A percentile compares a stretch with the other conserved stretches of the same genome.
Conservation (phyloP, 1,284 basidiomycete genomes). For the Bjerkandera adusta region DNA sequence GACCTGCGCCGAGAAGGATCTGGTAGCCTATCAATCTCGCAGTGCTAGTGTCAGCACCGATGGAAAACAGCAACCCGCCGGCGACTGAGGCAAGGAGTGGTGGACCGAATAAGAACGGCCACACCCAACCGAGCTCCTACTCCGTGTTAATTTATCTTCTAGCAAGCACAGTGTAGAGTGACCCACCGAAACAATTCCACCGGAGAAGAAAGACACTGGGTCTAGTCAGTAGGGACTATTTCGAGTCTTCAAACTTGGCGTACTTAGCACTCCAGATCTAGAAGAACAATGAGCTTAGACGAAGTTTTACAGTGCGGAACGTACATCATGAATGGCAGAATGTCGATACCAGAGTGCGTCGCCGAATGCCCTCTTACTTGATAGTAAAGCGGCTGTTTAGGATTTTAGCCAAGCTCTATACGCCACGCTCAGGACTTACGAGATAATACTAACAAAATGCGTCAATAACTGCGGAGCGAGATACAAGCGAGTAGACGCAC, state of each 20-base stretch:
- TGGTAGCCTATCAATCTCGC: background rate
- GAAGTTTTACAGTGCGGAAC: background rate
- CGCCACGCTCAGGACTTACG: background rate
- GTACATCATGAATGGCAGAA: background rate
- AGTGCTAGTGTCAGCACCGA: background rate
- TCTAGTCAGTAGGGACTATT: background rate
- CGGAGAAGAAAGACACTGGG: background rate
- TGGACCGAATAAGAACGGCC: background rate
- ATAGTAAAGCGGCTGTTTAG: background rate
- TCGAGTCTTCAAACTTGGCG: background rate
- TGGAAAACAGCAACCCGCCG: background rate
- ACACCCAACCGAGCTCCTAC: background rate
- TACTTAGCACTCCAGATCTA: slow-evolving; percentile 1
- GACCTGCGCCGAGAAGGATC: background rate
- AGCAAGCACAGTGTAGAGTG: background rate
- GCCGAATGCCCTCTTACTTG: background rate
- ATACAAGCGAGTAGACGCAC: no score
- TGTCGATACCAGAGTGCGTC: background rate
- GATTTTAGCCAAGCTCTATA: background rate
- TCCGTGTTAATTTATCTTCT: background rate
- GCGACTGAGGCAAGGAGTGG: background rate
- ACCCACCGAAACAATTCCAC: background rate
- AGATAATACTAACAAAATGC: background rate
- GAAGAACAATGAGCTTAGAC: background rate
- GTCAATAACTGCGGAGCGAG: no score